A percentile compares a stretch with the other conserved stretches of the same genome.
Evolutionary conservation across 1,139 yeast species (phyloP).

Genomic region (Candida anutae): DNA sequence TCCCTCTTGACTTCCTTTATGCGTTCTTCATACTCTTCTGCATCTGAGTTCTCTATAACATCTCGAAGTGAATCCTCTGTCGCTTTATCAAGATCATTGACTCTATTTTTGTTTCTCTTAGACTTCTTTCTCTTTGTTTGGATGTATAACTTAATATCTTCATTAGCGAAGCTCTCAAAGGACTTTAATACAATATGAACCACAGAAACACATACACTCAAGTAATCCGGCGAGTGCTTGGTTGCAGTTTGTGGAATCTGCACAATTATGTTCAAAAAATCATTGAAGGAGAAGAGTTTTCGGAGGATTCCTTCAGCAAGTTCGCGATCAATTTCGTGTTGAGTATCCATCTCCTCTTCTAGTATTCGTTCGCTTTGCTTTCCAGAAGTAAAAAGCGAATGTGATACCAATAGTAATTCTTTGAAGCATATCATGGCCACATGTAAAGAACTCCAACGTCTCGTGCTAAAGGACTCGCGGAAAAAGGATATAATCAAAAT

Average conservation of each 20-base stretch:
- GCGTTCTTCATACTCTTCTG: slow-evolving; percentile 37
- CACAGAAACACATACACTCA: slow-evolving; percentile 56
- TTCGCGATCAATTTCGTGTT: slow-evolving; percentile 41
- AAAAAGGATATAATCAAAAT: slow-evolving; percentile 51
- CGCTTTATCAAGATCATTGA: slow-evolving; percentile 20
- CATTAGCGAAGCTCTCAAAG: slow-evolving; percentile 58
- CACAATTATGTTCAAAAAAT: slow-evolving; percentile 51
- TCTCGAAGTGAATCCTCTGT: slow-evolving; percentile 23
- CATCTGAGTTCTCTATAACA: slow-evolving; percentile 36
- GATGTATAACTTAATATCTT: slow-evolving; percentile 52
- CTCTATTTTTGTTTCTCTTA: slow-evolving; percentile 8
- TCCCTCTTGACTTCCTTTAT: slow-evolving; percentile 33
- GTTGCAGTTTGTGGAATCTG: slow-evolving; percentile 59
- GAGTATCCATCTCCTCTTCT: slow-evolving; percentile 34
- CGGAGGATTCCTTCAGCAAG: slow-evolving; percentile 42
- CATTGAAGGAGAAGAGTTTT: slow-evolving; percentile 54
- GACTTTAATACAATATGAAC: slow-evolving; percentile 61
- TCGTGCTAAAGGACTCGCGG: slow-evolving; percentile 43
- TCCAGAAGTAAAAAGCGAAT: slow-evolving; percentile 40
- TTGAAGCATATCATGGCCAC: slow-evolving; percentile 66
- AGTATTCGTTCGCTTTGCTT: slow-evolving; percentile 20
- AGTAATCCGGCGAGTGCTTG: slow-evolving; percentile 57
- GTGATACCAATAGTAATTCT: slow-evolving; percentile 53
- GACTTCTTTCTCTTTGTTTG: slow-evolving; percentile 34
- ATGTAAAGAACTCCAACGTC: slow-evolving; percentile 53